These are phyloP conservation scores for Prunus armeniaca DNA, from an alignment of 306 rosid genomes.

Conservation along the genomic window DNA sequence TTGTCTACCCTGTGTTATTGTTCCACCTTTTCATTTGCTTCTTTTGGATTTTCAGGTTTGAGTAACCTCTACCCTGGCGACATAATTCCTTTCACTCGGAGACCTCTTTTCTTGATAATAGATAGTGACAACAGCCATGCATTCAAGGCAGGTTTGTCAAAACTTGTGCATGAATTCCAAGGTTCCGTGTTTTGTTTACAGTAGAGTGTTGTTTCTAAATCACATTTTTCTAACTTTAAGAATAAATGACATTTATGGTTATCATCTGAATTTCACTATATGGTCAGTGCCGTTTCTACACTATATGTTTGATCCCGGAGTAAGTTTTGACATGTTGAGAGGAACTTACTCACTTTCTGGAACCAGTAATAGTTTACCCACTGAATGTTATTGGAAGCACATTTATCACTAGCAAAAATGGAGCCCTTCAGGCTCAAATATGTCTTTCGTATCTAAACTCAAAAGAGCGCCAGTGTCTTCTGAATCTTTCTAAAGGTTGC, in stretches of 20 bases:
- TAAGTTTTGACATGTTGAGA: conserved; percentile 19
- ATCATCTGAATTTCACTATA: background rate
- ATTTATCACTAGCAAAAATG: conserved; percentile 7
- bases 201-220: conserved; percentile 19
- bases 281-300: conserved; percentile 1
- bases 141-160: conserved; percentile 99
- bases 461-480: background rate
- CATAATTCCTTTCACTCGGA: conserved; percentile 91
- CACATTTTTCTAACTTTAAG: conserved; percentile 17
- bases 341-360: background rate
- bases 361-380: background rate
- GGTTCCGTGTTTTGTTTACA: conserved; percentile 29
- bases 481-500: conserved; percentile 7
- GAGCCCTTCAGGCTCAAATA: conserved; percentile 9
- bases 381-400: background rate
- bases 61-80: conserved; percentile 90
- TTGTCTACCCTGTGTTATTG: conserved; percentile 12
- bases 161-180: conserved; percentile 54
- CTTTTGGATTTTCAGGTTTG: conserved; percentile 54
- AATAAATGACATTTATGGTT: conserved; percentile 8
- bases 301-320: conserved; percentile 5
- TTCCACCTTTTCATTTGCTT: conserved; percentile 21
- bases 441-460: conserved; percentile 9
- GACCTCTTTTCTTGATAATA: conserved; percentile 90
- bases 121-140: conserved; percentile 99